Base-by-base conservation (phyloP, 2,329 filamentous ascomycete species). In the Rhynchosporium graminicola region DNA sequence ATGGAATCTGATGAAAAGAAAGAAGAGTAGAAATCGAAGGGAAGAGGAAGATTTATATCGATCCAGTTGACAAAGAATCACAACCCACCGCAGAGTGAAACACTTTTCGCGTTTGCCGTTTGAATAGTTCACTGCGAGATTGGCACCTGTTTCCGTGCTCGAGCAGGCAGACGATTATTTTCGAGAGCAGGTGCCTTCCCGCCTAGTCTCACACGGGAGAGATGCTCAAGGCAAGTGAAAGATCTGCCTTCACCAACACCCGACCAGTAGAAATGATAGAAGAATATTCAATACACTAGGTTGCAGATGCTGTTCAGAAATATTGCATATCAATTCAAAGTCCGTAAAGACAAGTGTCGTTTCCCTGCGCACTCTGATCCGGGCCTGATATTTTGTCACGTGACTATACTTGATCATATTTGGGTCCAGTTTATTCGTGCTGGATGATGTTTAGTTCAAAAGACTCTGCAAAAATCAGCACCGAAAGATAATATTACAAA, bases 71-170 rank as follows among this genome's bases (percentile, higher is more conserved):
- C 45, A 57, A 62, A 40, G 59, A 58, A 51, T 20, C 40, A 45
- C 38, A 57, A 29, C 38, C 46, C 54, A 43, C 28, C 40, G 51
- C 51, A 12, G 33, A 33, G 12, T 20, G 45, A 28, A 57, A 40
- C 15, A 10, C 5, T 29, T 9, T 12, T 56, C 48, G 58, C 55
- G 50, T 54, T 43, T 26, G 15, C 12, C 4, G 28, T 29, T 36
- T 26, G 60, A 61, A 61, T 59, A 20, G 1, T 57, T 57, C 61
- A 54, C 61, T 59, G 60, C 62, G 62, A 48, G 50, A 26, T 60
- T 29, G 42, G 51, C 64, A 52, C 64, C 55, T 60, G 60, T 60
- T 64, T 62, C 33, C 50, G 62, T 66, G 65, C 59, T 55, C 12
- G 15, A 60, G 57, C 28, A 62, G 60, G 60, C 60, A 62, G 54